Evolutionary conservation across 345 rosid species (phyloP).

Genomic region (Salix dunnii): DNA sequence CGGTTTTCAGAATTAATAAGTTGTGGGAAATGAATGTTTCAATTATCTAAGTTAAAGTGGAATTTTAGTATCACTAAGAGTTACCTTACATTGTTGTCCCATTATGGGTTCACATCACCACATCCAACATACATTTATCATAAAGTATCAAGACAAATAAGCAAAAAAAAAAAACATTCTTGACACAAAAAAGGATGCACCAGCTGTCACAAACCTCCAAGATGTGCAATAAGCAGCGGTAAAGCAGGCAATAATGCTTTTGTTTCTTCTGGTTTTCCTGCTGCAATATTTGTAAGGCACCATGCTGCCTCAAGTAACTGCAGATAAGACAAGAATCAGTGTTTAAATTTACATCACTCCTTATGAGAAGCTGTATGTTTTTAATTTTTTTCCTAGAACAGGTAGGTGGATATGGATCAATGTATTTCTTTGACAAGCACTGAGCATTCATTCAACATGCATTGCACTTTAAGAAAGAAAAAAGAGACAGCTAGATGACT

Average conservation of each 20-base stretch:
- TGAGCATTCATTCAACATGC: neutral
- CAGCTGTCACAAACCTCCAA: slow-evolving; percentile 66
- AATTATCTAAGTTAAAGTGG: neutral
- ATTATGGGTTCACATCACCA: neutral
- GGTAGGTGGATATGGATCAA: neutral
- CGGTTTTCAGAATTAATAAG: neutral
- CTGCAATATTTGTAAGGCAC: slow-evolving; percentile 98
- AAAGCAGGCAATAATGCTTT: slow-evolving; percentile 78
- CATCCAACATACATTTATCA: neutral
- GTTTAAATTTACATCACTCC: neutral
- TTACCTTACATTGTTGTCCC: neutral
- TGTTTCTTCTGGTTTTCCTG: slow-evolving; percentile 93
- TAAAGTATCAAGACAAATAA: neutral
- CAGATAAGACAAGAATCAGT: slow-evolving; percentile 11
- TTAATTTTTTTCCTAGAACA: neutral
- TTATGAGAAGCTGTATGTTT: neutral
- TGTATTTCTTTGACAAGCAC: neutral
- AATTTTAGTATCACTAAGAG: neutral
- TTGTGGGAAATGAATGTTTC: neutral
- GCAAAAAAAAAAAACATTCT: neutral
- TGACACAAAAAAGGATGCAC: neutral
- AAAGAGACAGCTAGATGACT: neutral
- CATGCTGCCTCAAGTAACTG: slow-evolving; percentile 98
- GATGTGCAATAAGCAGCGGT: slow-evolving; percentile 88
- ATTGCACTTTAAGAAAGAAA: neutral